Evolutionary conservation across 148 eudicot species (phyloP), one percentile per base, ranked within the genome.

Genomic region (Rhododendron simsii): DNA sequence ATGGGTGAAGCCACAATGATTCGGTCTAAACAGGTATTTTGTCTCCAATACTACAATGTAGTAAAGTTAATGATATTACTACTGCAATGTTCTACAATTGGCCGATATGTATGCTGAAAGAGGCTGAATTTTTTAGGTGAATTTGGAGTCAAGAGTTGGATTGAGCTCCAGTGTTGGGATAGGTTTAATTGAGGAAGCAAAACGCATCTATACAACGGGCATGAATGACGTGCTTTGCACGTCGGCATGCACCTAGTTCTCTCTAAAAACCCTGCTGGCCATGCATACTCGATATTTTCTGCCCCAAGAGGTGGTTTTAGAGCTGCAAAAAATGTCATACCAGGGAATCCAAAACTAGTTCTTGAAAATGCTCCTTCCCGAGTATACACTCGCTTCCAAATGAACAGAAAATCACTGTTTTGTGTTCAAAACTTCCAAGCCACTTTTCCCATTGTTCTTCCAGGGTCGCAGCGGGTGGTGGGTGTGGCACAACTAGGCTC

Each of bases 1-100:
- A 89, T 93, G 95, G 96, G 92, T 44, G 98, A 95, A 61, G 89
- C 96, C 63, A 87, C 86, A 80, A 81, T 88, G 21, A 94, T 96
- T 83, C 93, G 89, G 53, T 86, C 84, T 67, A 93, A 89, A 83
- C 93, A 94, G 96, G 98, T 90, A 92, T 15, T 0, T 39, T 13
- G n/a, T 26, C 16, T 14, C 21, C 76, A 59, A 15, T 83, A 39
- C 37, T 65, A 8, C n/a, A 73, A 74, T 33, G 35, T 33, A 1
- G 1, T 33, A 33, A 33, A 33, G 35, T 33, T 33, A 33, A 33
- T 33, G 35, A 33, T 33, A 33, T 33, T 0, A 33, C 35, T 33
- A 0, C 35, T 33, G 35, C 35, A 33, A 33, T 33, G 35, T 33
- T 33, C 35, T 33, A 33, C 35, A 33, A 33, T 33, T 1, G 35